phyloP scores from a whole-genome alignment of 768 basidiomycete genomes.

The Baorangia bicolor region DNA sequence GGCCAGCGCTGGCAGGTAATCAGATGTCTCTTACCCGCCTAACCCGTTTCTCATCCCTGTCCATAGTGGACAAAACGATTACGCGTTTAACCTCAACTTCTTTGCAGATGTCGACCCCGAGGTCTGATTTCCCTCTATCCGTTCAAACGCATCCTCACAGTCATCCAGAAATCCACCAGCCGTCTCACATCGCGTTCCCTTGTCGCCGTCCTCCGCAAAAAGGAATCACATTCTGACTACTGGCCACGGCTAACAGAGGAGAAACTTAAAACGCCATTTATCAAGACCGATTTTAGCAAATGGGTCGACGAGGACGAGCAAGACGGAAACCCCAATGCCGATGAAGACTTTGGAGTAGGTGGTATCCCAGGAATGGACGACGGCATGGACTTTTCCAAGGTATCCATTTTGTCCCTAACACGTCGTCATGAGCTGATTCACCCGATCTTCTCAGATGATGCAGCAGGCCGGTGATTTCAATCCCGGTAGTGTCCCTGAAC shows the following conservation, averaged over 20 bases:
- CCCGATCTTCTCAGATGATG: conserved; percentile 39
- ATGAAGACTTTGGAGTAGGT: conserved; percentile 37
- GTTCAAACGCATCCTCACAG: conserved; percentile 1
- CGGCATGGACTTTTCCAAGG: conserved; percentile 67
- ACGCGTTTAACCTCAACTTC: conserved; percentile 74
- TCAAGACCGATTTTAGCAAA: conserved; percentile 95
- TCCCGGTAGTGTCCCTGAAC: conserved; percentile 15
- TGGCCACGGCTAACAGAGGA: conserved; percentile 95
- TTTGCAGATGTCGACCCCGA: conserved; percentile 76
- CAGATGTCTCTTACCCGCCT: conserved; percentile 6
- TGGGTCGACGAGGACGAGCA: conserved; percentile 99
- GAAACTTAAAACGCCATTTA: conserved; percentile 71
- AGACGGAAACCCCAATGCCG: conserved; percentile 51
- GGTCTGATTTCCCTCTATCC: conserved; percentile 37
- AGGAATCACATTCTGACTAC: conserved; percentile 69
- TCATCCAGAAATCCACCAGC: conserved; percentile 35
- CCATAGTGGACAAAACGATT: conserved; percentile 52
- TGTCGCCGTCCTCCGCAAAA: conserved; percentile 73
- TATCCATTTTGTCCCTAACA: conserved; percentile 22
- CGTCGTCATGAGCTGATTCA: conserved; percentile 3
- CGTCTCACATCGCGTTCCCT: conserved; percentile 70
- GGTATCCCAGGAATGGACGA: conserved; percentile 41
- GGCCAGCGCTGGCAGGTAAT: conserved; percentile 64
- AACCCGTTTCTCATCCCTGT: conserved; percentile 5
- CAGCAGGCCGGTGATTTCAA: conserved; percentile 30